Evolutionary conservation across 1,284 basidiomycete species (phyloP), one percentile per base, ranked within the genome.

Genomic region (Malassezia japonica): DNA sequence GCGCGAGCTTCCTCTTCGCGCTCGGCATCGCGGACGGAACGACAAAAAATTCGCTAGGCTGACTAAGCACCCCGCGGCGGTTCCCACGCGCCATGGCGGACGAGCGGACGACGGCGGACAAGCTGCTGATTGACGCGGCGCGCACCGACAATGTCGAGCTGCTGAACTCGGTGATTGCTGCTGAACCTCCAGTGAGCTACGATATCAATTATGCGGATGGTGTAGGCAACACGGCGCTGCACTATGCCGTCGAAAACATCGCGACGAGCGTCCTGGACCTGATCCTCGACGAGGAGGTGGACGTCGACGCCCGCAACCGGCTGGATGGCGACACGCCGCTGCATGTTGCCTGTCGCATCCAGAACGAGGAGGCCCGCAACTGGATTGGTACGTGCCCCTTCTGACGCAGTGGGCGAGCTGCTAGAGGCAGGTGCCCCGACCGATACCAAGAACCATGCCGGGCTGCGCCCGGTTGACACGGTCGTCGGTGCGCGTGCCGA

Each of bases 231-330:
- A 71, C 68, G n/a, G 56, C 67, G 10, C 57, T 71, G 23, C 69
- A 70, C 56, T 65, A 68, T 42, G 67, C 67, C 6, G 62, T 62
- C 33, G 42, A 56, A 15, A 55, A 59, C 33, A 55, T 57, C 20
- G 56, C 61, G 4, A 62, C 59, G 10, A 43, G 56, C 29, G 65
- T 71, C 1, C 47, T 71, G 10, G 62, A 62, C 12, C 56, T 57
- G 40, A 58, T 72, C 37, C 63, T 70, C 24, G 58, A 71, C 31
- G 57, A 67, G 38, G 68, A 67, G 10, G 89, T 87, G 73, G 86
- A 91, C 65, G 86, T 90, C 46, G 87, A 91, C 69, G 79, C 82
- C 16, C 78, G 82, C 63, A 90, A 90, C 72, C 78, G 79, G 18
- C 73, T 85, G 27, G 81, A 84, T 33, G 80, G 80, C 8, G 82